Evolutionary conservation across 228 moss, liverwort and hornwort genomes (phyloP), one percentile per base, ranked within the genome.

Genomic region (Sphagnum fallax): DNA sequence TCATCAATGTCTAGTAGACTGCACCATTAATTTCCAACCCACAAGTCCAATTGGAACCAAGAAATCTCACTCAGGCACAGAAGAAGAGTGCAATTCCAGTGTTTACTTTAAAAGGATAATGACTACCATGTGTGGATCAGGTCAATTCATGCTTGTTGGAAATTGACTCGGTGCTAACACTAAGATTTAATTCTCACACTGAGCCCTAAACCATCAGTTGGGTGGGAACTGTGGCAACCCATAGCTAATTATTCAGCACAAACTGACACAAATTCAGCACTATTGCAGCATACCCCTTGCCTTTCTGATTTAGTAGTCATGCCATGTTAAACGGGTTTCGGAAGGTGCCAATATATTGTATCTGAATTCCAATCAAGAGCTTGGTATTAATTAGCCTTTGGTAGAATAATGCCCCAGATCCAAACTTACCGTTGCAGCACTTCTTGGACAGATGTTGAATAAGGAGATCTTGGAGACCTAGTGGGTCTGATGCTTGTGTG

Each of bases 351-450:
- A 32, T 32, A 32, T 2, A 32, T 32, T 32, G 32, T 32, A 32
- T 32, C 32, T 32, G 32, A 32, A 32, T 32, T 32, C 32, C 32
- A 32, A 32, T 32, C 32, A 32, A 32, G 32, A 32, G 32, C 32
- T 32, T 32, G 0, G 32, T 32, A 32, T 32, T 32, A 32, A 32
- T 32, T 32, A 32, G 32, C 32, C 32, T 32, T 32, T 32, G 32
- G 32, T 2, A 32, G 55, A 55, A 55, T 1, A 55, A 55, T 8
- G 55, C 32, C 32, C 9, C 2, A 13, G 53, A 5, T 64, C 5
- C n/a, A 53, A 49, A 62, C 85, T 79, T 58, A 85, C 85, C 81
- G 63, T 61, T 74, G 75, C 62, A 85, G 82, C 70, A 87, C 74
- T 75, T 80, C 57, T 66, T 70, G 63, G 47, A 81, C 80, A 61